Base-by-base conservation (phyloP, 2,329 filamentous ascomycete species). In the Xylogone sp. region DNA sequence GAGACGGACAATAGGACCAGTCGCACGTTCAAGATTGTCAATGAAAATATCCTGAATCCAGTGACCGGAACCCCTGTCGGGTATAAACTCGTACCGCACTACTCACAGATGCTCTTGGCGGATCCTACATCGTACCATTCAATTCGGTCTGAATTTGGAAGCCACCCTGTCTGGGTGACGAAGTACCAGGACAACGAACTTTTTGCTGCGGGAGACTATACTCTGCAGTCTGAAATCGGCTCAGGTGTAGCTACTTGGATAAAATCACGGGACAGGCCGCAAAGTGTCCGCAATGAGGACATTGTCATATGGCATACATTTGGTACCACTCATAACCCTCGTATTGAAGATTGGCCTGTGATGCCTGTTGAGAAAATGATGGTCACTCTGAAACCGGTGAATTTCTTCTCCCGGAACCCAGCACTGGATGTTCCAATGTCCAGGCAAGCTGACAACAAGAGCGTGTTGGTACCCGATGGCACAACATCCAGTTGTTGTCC, bases 21-120 rank as follows among this genome's bases (percentile, higher is more conserved):
- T n/a, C n/a, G n/a, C n/a, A 91, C 89, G 0, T 95, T 91, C 89
- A 91, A 96, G 52, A 94, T 96, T 66, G 81, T 81, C 63, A 96
- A 96, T 70, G 84, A 86, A 59, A 86, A 77, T 69, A 89, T 84
- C 66, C 64, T 93, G 19, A 90, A 96, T 69, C 84, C 87, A 0
- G 86, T 90, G 71, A 92, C 87, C 67, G 83, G 87, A 66, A 94
- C 92, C 71, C 89, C 90, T 0, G 83, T 86, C 0, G 84, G 82
- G 46, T 96, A 96, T 68, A 95, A 96, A 75, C 81, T 96, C 2
- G 88, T 96, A 44, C 91, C 87, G 65, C 77, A 90, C 22, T 89
- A 94, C 60, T 86, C 91, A 0, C 87, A 91, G 0, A 72, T 78
- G 1, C 72, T 96, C 20, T 72, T 96, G 10, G 90, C 91, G 1